A percentile compares a stretch with the other conserved stretches of the same genome.
phyloP scores from a whole-genome alignment of 2,329 filamentous ascomycete genomes.

The Epichloe uncinata region DNA sequence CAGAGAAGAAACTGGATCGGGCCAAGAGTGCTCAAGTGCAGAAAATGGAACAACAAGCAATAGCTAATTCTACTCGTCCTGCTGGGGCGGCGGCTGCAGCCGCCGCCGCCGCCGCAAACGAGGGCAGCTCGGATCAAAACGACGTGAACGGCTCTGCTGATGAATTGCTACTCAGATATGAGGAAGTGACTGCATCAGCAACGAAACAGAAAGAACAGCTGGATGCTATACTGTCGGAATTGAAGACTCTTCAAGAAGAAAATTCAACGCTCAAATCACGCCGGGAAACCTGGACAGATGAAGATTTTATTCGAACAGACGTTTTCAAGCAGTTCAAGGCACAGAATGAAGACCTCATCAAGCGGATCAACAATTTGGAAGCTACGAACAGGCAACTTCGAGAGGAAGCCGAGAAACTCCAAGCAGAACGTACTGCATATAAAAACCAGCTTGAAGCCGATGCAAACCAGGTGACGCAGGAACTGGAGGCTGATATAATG shows the following conservation, averaged over 20 bases:
- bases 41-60: conserved; percentile 81
- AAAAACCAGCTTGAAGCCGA: conserved; percentile 73
- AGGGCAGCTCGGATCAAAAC: conserved; percentile 36
- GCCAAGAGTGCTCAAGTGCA: conserved; percentile 80
- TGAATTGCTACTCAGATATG: conserved; percentile 62
- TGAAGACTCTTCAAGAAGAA: conserved; percentile 61
- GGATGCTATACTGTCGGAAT: conserved; percentile 64
- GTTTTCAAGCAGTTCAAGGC: conserved; percentile 84
- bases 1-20: conserved; percentile 87
- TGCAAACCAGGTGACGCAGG: conserved; percentile 54
- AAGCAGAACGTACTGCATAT: conserved; percentile 73
- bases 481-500: conserved; percentile 71
- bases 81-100: conserved; percentile 6
- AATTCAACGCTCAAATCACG: conserved; percentile 58
- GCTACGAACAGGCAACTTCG: conserved; percentile 73
- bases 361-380: conserved; percentile 81
- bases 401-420: conserved; percentile 73
- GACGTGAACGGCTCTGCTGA: conserved; percentile 43
- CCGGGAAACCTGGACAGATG: conserved; percentile 66
- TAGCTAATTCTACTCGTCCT: conserved; percentile 50
- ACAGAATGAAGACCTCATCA: conserved; percentile 86
- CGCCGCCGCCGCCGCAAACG: conserved; percentile 12
- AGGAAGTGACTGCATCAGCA: conserved; percentile 62
- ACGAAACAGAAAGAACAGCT: conserved; percentile 83
- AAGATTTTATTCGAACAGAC: conserved; percentile 86